Conservation (phyloP, 306 rosid genomes). For the Glycine latifolia region DNA sequence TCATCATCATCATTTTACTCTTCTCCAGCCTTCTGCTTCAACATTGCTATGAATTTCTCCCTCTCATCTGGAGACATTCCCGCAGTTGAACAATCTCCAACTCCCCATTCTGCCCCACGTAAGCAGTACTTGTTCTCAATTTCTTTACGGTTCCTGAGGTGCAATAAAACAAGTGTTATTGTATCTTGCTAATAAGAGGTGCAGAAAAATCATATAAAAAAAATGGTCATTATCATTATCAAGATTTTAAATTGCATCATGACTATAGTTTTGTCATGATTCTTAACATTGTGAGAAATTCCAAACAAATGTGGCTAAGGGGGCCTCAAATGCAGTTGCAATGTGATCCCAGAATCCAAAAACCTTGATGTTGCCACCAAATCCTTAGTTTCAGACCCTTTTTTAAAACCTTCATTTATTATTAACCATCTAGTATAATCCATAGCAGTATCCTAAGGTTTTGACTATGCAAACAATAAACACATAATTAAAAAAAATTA, state of each 20-base stretch:
- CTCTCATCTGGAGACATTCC: conserved; percentile 77
- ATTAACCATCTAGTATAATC: background rate
- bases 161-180: conserved; percentile 7
- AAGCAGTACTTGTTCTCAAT: conserved; percentile 83
- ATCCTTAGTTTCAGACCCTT: background rate
- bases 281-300: too few relatives aligned
- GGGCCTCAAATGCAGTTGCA: too few relatives aligned
- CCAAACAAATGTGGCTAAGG: too few relatives aligned
- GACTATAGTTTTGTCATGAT: too few relatives aligned
- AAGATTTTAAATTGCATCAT: background rate
- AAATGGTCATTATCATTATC: background rate
- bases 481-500: conserved; percentile 42
- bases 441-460: background rate
- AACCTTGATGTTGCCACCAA: background rate
- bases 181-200: background rate
- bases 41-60: conserved; percentile 72
- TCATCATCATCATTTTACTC: conserved; percentile 43
- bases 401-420: background rate
- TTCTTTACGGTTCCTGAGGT: conserved; percentile 69
- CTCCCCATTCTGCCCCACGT: conserved; percentile 97
- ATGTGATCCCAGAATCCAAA: too few relatives aligned
- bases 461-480: conserved; percentile 5
- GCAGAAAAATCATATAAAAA: background rate
- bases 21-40: conserved; percentile 74
- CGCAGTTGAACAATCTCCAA: conserved; percentile 90